Base-by-base conservation (phyloP, 352 stramenopile genomes). In the Nothophytophthora sp. region DNA sequence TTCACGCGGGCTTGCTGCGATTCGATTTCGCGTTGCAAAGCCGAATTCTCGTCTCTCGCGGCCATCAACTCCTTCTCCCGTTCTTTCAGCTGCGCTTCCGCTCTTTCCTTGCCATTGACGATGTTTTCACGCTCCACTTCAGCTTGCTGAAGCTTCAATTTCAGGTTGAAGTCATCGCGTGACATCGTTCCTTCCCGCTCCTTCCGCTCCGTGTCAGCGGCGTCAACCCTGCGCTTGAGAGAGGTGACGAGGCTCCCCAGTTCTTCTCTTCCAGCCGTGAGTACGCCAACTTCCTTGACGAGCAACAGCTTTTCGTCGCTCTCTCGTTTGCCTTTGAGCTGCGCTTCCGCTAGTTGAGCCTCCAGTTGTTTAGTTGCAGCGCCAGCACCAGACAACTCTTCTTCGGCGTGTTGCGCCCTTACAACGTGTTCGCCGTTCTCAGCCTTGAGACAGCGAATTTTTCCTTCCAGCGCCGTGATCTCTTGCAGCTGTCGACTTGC, bases 61-160 rank as follows among this genome's bases (percentile, higher is more conserved):
- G 22, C 39, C 4, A 23, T 9, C 4, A 78, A 24, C 15, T 75
- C 68, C 42, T 71, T 76, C 33, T 76, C 68, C 12, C n/a, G 38
- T 24, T 35, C 19, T 57, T 68, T 60, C 8, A 76, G 38, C 39
- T 75, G 64, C 20, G 45, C 33, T 18, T 73, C 64, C 19, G 43
- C 46, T 18, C 65, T 47, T n/a, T 71, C 65, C 47, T 64, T 75
- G 13, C 22, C 44, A 18, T 52, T 49, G 12, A 61, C 25, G 11
- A 70, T 20, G 38, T 29, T 57, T 24, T 67, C 56, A 12, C 44
- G 44, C 20, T 68, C 57, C 18, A 59, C 48, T 50, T 70, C 61
- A 23, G 29, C 30, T 33, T 76, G 64, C 36, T 80, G 73, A n/a
- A 77, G 44, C 40, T 73, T 76, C 19, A 73, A 40, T 39, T 75